Evolutionary conservation across 805 yeast genomes (phyloP).

Genomic region (Starmera amethionina): DNA sequence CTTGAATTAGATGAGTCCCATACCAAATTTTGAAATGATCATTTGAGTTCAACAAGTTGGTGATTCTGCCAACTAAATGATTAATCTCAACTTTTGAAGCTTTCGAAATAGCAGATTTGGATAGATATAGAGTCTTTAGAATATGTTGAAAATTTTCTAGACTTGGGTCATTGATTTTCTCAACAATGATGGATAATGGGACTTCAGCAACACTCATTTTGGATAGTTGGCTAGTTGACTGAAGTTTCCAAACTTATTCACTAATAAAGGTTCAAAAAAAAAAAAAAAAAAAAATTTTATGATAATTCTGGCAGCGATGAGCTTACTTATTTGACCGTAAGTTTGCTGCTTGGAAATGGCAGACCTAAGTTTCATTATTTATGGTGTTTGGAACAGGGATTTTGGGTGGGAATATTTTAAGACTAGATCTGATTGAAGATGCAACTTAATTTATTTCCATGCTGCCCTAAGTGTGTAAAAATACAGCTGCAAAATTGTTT

Average conservation of each 20-base stretch:
- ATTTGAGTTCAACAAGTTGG: conserved; percentile 23
- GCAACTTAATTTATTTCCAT: background rate
- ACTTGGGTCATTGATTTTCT: conserved; percentile 11
- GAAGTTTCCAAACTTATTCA: background rate
- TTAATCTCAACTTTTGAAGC: conserved; percentile 40
- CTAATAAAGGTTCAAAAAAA: background rate
- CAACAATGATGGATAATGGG: conserved; percentile 13
- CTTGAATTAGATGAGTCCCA: conserved; percentile 24
- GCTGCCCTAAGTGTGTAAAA: background rate
- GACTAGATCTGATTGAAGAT: background rate
- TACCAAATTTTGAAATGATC: conserved; percentile 24
- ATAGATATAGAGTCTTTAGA: conserved; percentile 12
- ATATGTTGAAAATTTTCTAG: conserved; percentile 12
- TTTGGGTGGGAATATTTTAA: too few species aligned
- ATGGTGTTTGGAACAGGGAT: too few species aligned
- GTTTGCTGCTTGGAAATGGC: too few species aligned
- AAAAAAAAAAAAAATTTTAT: too few species aligned
- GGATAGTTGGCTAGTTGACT: background rate
- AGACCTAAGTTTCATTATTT: too few species aligned
- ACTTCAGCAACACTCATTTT: conserved; percentile 12
- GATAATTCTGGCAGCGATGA: too few species aligned
- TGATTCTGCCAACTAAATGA: conserved; percentile 33
- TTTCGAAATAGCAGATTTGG: conserved; percentile 22
- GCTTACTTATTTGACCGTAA: too few species aligned
- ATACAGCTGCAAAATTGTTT: background rate